These are phyloP conservation scores for Telopea speciosissima DNA, from an alignment of 177 flowering plant genomes.

Conservation along the genomic window DNA sequence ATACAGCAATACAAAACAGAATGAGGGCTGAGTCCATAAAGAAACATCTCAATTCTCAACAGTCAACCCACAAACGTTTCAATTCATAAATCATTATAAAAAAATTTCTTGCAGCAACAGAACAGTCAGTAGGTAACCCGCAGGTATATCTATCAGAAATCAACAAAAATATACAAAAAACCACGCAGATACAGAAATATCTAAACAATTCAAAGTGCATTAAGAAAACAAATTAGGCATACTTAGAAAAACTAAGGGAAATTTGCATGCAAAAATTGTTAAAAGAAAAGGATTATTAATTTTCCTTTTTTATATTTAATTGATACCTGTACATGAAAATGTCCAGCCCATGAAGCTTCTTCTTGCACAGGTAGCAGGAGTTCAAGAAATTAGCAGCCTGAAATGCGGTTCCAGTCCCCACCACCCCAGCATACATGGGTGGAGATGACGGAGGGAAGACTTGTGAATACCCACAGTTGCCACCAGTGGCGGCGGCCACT, in stretches of 20 bases:
- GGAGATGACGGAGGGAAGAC: constrained; percentile 27
- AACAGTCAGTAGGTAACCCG: neutral
- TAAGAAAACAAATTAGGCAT: neutral
- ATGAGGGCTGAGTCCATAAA: neutral
- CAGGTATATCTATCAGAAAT: neutral
- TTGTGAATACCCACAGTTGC: constrained; percentile 10
- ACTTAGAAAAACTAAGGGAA: neutral
- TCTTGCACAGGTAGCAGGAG: constrained; percentile 52
- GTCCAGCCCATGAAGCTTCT: constrained; percentile 56
- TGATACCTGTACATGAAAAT: constrained; percentile 70
- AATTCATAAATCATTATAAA: neutral
- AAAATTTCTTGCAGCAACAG: neutral
- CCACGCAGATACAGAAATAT: constrained; percentile 1
- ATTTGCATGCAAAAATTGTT: neutral
- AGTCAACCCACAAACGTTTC: neutral
- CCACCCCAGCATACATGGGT: constrained; percentile 4
- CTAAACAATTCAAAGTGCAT: neutral
- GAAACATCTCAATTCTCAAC: neutral
- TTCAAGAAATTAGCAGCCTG: constrained; percentile 37
- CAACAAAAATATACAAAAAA: neutral
- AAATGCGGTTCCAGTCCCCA: constrained; percentile 10
- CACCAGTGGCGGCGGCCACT: neutral
- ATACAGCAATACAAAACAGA: neutral
- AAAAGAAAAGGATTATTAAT: neutral
- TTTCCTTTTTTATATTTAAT: neutral